Conservation (phyloP, 495 filamentous ascomycete species). For the Pseudoneurospora amorphoporcata region DNA sequence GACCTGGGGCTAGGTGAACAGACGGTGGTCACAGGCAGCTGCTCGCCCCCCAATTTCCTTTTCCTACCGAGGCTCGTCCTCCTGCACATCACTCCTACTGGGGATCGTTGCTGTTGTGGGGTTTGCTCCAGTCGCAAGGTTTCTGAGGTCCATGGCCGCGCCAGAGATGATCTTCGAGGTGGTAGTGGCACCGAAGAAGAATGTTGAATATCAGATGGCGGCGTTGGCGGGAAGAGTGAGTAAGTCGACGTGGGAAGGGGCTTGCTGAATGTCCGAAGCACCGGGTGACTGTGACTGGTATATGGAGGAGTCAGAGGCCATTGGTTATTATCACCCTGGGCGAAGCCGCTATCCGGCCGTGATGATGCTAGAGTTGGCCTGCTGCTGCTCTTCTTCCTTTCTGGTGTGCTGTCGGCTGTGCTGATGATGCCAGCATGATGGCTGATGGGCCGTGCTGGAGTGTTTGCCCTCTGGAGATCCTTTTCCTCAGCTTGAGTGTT, state of each 20-base stretch:
- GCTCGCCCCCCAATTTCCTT: neutral
- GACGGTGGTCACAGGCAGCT: neutral
- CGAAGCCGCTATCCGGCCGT: neutral
- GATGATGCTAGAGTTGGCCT: neutral
- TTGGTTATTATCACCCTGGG: neutral
- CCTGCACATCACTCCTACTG: neutral
- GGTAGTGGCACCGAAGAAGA: neutral
- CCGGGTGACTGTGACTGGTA: conserved; percentile 1
- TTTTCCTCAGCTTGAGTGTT: neutral
- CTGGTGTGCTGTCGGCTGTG: neutral
- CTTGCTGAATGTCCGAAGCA: conserved; percentile 3
- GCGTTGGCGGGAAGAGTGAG: conserved; percentile 17
- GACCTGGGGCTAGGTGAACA: neutral
- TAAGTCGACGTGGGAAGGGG: conserved; percentile 10
- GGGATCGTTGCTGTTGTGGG: neutral
- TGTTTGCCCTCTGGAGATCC: conserved; percentile 2
- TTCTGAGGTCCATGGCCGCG: neutral
- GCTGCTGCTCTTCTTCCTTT: neutral
- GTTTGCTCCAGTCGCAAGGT: neutral
- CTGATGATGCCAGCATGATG: neutral
- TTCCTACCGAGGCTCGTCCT: neutral
- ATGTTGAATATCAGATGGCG: neutral
- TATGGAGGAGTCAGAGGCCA: neutral
- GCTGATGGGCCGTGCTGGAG: neutral
- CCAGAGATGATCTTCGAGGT: neutral